These are phyloP conservation scores for Wickerhamomyces silvicola DNA, from an alignment of 805 yeast species.

Conservation along the genomic window DNA sequence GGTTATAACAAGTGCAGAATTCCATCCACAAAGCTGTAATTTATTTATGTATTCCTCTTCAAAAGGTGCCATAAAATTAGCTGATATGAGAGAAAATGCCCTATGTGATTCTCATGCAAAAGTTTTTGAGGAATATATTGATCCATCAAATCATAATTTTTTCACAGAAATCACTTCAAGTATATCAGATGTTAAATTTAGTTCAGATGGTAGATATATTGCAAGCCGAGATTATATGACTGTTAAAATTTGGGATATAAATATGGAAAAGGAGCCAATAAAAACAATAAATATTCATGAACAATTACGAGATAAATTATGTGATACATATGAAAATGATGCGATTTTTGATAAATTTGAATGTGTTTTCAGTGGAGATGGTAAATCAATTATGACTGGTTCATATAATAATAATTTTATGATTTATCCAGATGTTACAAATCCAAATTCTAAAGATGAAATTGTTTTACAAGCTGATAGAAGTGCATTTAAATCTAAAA, in stretches of 20 bases:
- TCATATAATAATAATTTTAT: slow-evolving; percentile 94
- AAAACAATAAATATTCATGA: slow-evolving; percentile 95
- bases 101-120: slow-evolving; percentile 86
- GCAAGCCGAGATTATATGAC: slow-evolving; percentile 97
- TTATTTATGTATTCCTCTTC: slow-evolving; percentile 91
- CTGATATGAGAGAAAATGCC: slow-evolving; percentile 95
- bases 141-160: slow-evolving; percentile 88
- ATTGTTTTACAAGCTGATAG: slow-evolving; percentile 95
- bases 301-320: slow-evolving; percentile 83
- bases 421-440: slow-evolving; percentile 85
- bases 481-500: slow-evolving; percentile 85
- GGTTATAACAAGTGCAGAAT: slow-evolving; percentile 93
- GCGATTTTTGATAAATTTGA: slow-evolving; percentile 98
- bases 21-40: slow-evolving; percentile 91
- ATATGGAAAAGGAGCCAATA: slow-evolving; percentile 92
- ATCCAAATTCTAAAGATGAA: slow-evolving; percentile 35
- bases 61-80: slow-evolving; percentile 90
- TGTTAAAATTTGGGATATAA: slow-evolving; percentile 96
- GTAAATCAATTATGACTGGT: slow-evolving; percentile 90
- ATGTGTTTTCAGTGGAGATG: slow-evolving; percentile 91
- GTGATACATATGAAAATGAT: slow-evolving; percentile 97
- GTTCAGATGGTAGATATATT: slow-evolving; percentile 87
- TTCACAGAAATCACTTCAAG: slow-evolving; percentile 96
- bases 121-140: slow-evolving; percentile 87
- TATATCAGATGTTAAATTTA: slow-evolving; percentile 88